Conservation (phyloP, 768 basidiomycete species). For the Tricholoma terreum region DNA sequence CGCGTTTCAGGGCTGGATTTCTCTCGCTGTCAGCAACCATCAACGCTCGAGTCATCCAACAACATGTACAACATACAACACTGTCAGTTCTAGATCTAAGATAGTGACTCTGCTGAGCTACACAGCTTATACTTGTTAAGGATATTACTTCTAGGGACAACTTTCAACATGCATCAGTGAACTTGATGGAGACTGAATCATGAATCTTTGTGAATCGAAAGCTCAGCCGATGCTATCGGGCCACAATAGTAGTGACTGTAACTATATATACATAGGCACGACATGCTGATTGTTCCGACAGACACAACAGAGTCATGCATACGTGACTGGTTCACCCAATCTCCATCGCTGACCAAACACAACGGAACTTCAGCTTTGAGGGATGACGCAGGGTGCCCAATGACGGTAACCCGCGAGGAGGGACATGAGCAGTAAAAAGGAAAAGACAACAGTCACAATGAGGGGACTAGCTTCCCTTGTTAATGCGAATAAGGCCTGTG, state of each 20-base stretch:
- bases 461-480: background rate
- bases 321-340: background rate
- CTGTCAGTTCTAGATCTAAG: too few species aligned
- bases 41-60: background rate
- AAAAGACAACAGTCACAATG: background rate
- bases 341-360: background rate
- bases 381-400: background rate
- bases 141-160: too few species aligned
- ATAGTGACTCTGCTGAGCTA: too few species aligned
- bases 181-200: too few species aligned
- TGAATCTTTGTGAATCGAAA: too few species aligned
- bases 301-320: background rate
- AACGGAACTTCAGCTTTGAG: background rate
- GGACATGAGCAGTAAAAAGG: background rate
- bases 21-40: background rate
- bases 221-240: too few species aligned
- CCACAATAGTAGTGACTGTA: too few species aligned
- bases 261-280: too few species aligned
- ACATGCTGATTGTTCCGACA: too few species aligned
- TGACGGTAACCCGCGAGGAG: background rate
- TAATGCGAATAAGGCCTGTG: slow-evolving; percentile 16
- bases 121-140: too few species aligned
- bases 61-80: too few species aligned
- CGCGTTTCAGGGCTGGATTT: slow-evolving; percentile 1
- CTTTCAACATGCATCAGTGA: too few species aligned